Evolutionary conservation across 257 asterid species (phyloP), one percentile per base, ranked within the genome.

Genomic region (Anisodus acutangulus): DNA sequence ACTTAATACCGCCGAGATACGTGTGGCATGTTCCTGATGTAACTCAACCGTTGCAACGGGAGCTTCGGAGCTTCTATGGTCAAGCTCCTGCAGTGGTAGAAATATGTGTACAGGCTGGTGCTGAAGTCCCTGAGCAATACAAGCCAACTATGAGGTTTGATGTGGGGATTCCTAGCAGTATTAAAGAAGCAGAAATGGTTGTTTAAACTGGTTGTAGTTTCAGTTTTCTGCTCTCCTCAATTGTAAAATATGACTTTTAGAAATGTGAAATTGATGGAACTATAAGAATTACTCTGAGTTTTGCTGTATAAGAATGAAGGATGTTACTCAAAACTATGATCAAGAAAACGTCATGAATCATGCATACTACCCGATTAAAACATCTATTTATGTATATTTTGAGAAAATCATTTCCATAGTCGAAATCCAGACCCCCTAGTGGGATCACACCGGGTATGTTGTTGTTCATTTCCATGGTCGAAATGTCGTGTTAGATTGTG

Each of bases 1-100:
- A 93, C 88, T 88, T 96, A 86, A 92, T 96, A 69, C 98, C 98
- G 11, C 98, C 98, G 6, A 90, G 94, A 85, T 94, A 91, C 4
- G 99, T 95, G 26, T 95, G 99, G 99, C 99, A 96, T 63, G 95
- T 92, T 35, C 97, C 98, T 4, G 90, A 92, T 88, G 88, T 89
- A 9, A 64, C 85, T 84, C 57, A 79, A 66, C 92, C 92, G 4
- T 55, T 96, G 78, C 85, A 88, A 83, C 86, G 93, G 83, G 98
- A 93, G 87, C 94, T 96, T 43, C 91, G 94, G 84, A 93, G 82
- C 64, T 96, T 94, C 85, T 96, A 96, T 2, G 98, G 99, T 7
- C 98, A 96, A 88, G 97, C 98, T 35, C 99, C 98, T 19, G 98
- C 93, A 3, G 94, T 96, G 59, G 95, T 96, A 8, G 98, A 96